Evolutionary conservation across 2,329 filamentous ascomycete species (phyloP).

Genomic region (Pseudogymnoascus sp.): DNA sequence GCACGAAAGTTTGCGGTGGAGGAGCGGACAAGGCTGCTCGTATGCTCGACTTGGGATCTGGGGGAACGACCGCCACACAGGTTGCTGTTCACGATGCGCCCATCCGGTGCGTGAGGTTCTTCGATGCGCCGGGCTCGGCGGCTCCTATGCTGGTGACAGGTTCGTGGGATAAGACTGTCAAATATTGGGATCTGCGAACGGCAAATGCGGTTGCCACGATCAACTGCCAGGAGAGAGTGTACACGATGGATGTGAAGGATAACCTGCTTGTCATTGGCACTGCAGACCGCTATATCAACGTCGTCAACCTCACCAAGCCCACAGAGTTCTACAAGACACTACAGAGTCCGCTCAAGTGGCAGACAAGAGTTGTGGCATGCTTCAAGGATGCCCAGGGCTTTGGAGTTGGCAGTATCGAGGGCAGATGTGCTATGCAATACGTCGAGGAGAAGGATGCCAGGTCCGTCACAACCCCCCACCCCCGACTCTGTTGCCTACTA

Average conservation of each 20-base stretch:
- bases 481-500: constrained; percentile 13
- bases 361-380: constrained; percentile 90
- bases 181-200: constrained; percentile 77
- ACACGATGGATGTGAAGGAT: constrained; percentile 85
- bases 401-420: constrained; percentile 93
- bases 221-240: constrained; percentile 68
- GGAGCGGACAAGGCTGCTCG: constrained; percentile 89
- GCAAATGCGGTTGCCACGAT: constrained; percentile 59
- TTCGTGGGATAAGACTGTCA: constrained; percentile 84
- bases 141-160: constrained; percentile 84
- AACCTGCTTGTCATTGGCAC: constrained; percentile 87
- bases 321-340: constrained; percentile 92
- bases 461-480: constrained; percentile 35
- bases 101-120: constrained; percentile 71
- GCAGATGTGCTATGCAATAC: constrained; percentile 95
- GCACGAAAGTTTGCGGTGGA: constrained; percentile 76
- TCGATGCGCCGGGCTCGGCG: constrained; percentile 55
- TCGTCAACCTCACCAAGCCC: constrained; percentile 84
- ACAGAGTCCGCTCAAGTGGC: constrained; percentile 95
- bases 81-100: constrained; percentile 80
- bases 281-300: constrained; percentile 92
- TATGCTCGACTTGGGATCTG: constrained; percentile 71
- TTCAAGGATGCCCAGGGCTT: constrained; percentile 89
- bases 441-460: constrained; percentile 88
- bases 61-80: constrained; percentile 54